Conservation (phyloP, 1,284 basidiomycete species). For the Rhodotorula sp. region DNA sequence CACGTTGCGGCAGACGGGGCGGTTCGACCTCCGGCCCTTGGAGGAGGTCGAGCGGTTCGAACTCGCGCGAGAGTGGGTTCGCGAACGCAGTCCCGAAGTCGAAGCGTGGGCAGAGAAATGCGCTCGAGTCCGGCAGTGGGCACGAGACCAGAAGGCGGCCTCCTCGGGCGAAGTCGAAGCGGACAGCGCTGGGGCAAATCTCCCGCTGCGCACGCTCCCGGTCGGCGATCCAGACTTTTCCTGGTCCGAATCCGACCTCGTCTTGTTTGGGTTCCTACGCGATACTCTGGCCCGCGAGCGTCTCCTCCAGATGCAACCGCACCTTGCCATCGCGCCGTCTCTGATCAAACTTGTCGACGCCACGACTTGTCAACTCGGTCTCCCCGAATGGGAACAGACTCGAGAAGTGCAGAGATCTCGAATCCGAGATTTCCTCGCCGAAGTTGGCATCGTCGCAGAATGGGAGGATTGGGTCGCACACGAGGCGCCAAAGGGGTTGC, state of each 20-base stretch:
- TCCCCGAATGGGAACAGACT: conserved; percentile 45
- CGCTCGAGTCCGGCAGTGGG: conserved; percentile 46
- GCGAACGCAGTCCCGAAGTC: conserved; percentile 51
- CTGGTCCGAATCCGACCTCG: conserved; percentile 62
- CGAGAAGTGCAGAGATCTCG: conserved; percentile 47
- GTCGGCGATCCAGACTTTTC: conserved; percentile 35
- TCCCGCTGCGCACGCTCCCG: conserved; percentile 43
- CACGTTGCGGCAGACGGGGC: conserved; percentile 60
- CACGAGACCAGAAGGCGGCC: background rate
- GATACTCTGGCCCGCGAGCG: conserved; percentile 62
- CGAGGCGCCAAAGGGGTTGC: conserved; percentile 12
- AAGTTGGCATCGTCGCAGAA: conserved; percentile 20
- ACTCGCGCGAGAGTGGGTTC: conserved; percentile 59
- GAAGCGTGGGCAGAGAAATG: conserved; percentile 63
- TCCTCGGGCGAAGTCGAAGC: background rate
- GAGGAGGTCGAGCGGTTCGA: conserved; percentile 61
- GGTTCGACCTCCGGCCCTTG: conserved; percentile 68
- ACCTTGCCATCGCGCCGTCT: conserved; percentile 56
- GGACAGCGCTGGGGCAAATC: conserved; percentile 5
- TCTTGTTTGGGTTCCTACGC: conserved; percentile 65
- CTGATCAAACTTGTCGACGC: conserved; percentile 60
- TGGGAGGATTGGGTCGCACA: conserved; percentile 36
- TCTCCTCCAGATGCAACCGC: conserved; percentile 65
- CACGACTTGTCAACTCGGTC: conserved; percentile 36
- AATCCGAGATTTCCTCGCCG: conserved; percentile 23